A percentile compares a stretch with the other conserved stretches of the same genome.
Evolutionary conservation across 106 monocot genomes (phyloP).

Genomic region (Chionographis japonica): DNA sequence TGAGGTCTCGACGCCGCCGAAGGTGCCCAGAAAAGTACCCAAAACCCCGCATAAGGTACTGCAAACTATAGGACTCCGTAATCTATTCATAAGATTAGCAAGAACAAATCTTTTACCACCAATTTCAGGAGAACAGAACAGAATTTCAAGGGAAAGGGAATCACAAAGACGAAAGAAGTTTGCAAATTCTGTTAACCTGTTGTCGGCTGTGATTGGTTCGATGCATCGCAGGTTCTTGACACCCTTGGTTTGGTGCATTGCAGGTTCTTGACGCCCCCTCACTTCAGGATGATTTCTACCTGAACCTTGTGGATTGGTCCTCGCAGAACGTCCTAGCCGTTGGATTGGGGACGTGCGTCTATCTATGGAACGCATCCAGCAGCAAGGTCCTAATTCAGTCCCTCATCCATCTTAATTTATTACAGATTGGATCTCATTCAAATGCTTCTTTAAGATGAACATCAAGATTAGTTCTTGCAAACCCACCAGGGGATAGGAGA

Average conservation of each 20-base stretch:
- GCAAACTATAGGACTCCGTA: too few species aligned
- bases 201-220: too few species aligned
- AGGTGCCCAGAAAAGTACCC: conserved; percentile 50
- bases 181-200: too few species aligned
- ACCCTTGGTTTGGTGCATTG: neutral
- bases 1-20: conserved; percentile 40
- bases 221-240: neutral
- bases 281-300: conserved; percentile 93
- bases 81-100: too few species aligned
- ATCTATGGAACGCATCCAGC: conserved; percentile 84
- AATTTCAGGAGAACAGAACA: too few species aligned
- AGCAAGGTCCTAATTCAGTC: conserved; percentile 60
- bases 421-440: too few species aligned
- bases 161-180: too few species aligned
- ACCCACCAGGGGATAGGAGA: too few species aligned
- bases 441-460: too few species aligned
- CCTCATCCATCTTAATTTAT: neutral
- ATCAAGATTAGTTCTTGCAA: too few species aligned
- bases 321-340: conserved; percentile 90
- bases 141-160: too few species aligned
- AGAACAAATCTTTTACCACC: too few species aligned
- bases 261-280: conserved; percentile 97
- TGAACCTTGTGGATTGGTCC: conserved; percentile 98
- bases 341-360: conserved; percentile 87
- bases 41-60: conserved; percentile 76